Evolutionary conservation across 2,329 filamentous ascomycete genomes (phyloP).

Genomic region (Paecilomyces sp.): DNA sequence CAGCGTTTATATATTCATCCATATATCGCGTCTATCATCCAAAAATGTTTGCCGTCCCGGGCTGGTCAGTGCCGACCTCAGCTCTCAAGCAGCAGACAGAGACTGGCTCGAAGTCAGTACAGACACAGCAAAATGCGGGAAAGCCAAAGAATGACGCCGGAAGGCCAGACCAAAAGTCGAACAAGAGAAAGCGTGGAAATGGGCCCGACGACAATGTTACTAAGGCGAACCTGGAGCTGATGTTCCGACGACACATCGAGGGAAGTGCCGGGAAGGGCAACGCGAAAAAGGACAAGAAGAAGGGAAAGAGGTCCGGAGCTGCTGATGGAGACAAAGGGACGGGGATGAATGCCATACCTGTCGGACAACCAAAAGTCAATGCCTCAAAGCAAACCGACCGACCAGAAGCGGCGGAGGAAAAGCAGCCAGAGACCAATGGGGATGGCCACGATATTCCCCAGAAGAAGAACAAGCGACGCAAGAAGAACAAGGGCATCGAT

Average conservation of each 20-base stretch:
- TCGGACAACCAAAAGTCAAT: background rate
- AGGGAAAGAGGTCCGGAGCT: conserved; percentile 21
- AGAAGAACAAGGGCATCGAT: conserved; percentile 22
- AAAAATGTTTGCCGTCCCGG: conserved; percentile 79
- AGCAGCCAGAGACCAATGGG: conserved; percentile 2
- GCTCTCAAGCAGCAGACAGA: conserved; percentile 63
- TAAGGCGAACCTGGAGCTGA: conserved; percentile 62
- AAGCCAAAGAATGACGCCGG: conserved; percentile 16
- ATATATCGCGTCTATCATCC: background rate
- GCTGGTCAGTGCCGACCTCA: conserved; percentile 75
- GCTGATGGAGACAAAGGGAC: conserved; percentile 14
- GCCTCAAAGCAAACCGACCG: conserved; percentile 7
- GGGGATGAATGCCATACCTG: conserved; percentile 14
- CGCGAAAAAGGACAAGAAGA: conserved; percentile 19
- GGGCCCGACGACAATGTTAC: conserved; percentile 44
- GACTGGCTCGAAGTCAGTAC: conserved; percentile 48
- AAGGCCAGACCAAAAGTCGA: conserved; percentile 30
- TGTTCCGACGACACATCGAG: conserved; percentile 76
- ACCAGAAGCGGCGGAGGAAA: conserved; percentile 7
- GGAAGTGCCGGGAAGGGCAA: conserved; percentile 40
- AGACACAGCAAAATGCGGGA: conserved; percentile 54
- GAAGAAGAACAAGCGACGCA: conserved; percentile 20
- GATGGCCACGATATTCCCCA: background rate
- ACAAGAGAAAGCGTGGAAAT: conserved; percentile 45
- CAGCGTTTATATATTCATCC: background rate